Percentiles rank a stretch among this genome's conserved stretches.
phyloP scores from a whole-genome alignment of 495 filamentous ascomycete genomes.

The Penicillium crystallinum region DNA sequence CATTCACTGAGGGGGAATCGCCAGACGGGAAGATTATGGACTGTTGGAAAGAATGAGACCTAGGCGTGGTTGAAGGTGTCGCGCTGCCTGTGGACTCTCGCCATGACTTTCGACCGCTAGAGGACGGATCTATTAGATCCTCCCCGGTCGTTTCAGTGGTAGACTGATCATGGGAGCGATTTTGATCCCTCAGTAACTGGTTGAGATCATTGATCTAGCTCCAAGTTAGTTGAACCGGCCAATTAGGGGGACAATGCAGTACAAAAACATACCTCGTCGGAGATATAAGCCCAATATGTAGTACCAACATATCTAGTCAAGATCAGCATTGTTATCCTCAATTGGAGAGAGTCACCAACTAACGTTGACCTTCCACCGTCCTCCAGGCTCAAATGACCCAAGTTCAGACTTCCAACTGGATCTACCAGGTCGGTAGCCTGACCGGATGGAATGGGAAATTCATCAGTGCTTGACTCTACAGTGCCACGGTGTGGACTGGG shows the following conservation, averaged over 20 bases:
- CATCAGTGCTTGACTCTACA: constrained; percentile 36
- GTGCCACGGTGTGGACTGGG: constrained; percentile 33
- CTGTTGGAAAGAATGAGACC: constrained; percentile 28
- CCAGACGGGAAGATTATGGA: constrained; percentile 37
- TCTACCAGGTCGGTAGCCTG: constrained; percentile 43
- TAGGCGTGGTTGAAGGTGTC: neutral
- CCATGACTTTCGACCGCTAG: constrained; percentile 15
- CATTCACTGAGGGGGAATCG: constrained; percentile 32
- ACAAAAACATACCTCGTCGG: constrained; percentile 38
- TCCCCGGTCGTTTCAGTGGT: constrained; percentile 18
- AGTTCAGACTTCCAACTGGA: constrained; percentile 41
- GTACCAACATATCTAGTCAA: constrained; percentile 45
- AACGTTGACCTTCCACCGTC: constrained; percentile 44
- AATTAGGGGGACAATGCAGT: neutral
- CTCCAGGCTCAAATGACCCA: constrained; percentile 45
- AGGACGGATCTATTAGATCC: constrained; percentile 13
- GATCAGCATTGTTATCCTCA: neutral
- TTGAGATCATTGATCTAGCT: constrained; percentile 45
- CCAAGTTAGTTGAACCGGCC: neutral
- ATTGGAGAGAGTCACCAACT: constrained; percentile 2
- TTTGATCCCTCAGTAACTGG: constrained; percentile 41
- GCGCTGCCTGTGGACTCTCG: constrained; percentile 18
- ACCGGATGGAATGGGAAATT: constrained; percentile 44
- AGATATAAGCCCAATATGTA: constrained; percentile 50
- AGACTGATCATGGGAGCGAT: constrained; percentile 33